Conservation (phyloP, 768 basidiomycete genomes). For the Trametes cinnabarina region DNA sequence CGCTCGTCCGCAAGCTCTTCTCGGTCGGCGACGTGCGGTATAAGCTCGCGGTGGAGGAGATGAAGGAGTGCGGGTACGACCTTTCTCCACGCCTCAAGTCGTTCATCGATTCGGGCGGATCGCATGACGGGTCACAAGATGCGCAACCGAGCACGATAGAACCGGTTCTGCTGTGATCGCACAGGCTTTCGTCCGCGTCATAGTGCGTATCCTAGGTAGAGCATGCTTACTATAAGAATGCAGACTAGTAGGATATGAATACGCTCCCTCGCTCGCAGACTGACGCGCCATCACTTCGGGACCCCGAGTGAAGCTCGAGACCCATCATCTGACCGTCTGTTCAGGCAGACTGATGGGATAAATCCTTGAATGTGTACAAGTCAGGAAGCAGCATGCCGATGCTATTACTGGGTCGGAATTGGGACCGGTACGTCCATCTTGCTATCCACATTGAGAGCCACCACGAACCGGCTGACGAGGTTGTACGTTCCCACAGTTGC, state of each 20-base stretch:
- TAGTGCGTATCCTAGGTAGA: background rate
- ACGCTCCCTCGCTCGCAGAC: background rate
- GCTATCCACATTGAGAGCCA: conserved; percentile 34
- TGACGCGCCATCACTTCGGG: background rate
- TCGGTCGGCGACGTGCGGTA: conserved; percentile 57
- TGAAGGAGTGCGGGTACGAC: conserved; percentile 58
- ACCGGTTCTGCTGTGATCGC: conserved; percentile 1
- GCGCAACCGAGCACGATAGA: background rate
- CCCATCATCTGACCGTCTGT: no score
- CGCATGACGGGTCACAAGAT: conserved; percentile 4
- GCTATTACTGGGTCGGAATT: conserved; percentile 21
- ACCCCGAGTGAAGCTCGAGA: background rate
- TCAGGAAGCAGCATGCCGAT: no score
- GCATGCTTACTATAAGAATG: conserved; percentile 3
- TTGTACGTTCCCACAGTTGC: conserved; percentile 33
- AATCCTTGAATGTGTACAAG: no score
- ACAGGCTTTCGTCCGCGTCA: background rate
- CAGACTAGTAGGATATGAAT: background rate
- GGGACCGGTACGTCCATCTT: conserved; percentile 32
- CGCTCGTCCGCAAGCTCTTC: conserved; percentile 58
- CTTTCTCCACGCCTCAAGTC: conserved; percentile 31
- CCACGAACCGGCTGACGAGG: conserved; percentile 31
- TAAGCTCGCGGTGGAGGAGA: conserved; percentile 65
- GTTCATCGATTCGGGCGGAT: conserved; percentile 34
- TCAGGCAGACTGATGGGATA: no score